phyloP scores from a whole-genome alignment of 129 eudicot species.

The Silybum marianum region DNA sequence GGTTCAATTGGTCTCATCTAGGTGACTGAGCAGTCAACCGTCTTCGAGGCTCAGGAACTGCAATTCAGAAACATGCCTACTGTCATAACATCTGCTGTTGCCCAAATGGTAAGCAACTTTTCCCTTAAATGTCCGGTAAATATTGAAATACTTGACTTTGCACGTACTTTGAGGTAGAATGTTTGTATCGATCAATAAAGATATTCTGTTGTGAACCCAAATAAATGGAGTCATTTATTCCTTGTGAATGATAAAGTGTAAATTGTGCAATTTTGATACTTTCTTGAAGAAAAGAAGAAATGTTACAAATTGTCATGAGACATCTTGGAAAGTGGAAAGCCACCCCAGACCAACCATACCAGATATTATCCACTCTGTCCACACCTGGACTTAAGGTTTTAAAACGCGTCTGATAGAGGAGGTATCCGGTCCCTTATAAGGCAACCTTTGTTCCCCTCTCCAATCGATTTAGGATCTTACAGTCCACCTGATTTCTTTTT shows the following conservation, averaged over 20 bases:
- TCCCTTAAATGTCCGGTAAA: not conserved
- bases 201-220: not conserved
- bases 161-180: not conserved
- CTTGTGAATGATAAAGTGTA: not conserved
- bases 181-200: not conserved
- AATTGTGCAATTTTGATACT: not conserved
- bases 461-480: no score
- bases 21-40: conserved; percentile 78
- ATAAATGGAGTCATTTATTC: not conserved
- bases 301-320: not conserved
- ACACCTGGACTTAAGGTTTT: no score
- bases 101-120: conserved; percentile 70
- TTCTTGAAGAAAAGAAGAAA: not conserved
- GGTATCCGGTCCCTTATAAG: no score
- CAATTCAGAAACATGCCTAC: conserved; percentile 55
- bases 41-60: conserved; percentile 64
- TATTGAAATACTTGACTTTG: not conserved
- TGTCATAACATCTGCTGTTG: conserved; percentile 69
- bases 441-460: no score
- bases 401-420: no score
- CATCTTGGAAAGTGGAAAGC: not conserved
- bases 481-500: no score
- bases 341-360: no score
- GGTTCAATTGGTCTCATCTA: conserved; percentile 23
- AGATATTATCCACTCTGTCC: no score